Base-by-base conservation (phyloP, 345 rosid genomes). In the Salix suchowensis region DNA sequence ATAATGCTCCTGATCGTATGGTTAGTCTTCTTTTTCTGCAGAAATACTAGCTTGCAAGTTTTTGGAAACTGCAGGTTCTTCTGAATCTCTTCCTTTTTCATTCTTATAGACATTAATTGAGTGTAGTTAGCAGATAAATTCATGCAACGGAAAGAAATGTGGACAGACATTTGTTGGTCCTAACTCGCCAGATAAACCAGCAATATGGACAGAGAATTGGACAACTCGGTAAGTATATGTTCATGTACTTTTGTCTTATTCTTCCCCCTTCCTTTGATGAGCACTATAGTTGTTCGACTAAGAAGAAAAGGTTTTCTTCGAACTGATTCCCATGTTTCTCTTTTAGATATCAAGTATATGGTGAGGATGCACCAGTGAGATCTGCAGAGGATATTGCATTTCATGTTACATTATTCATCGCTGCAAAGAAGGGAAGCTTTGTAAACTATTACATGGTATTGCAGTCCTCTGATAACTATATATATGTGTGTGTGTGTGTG, bases 171-270 rank as follows among this genome's bases (percentile, higher is more conserved):
- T 91, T 78, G 78, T 58, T 8, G 97, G 97, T 36, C 97, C 98
- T 1, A 94, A 94, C 79, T 87, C 93, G 7, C 96, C 94, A 37
- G 81, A 85, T 76, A 94, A 94, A 74, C 98, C 98, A 11, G 78
- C 93, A 50, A 81, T 94, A 26, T 94, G 98, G 98, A 92, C 97
- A 8, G 98, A 94, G 84, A 87, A 92, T 69, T 92, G 98, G 98
- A 92, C 96, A 65, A 88, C 91, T 78, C 86, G 74, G 98, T 94
- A 88, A 68, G 90, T n/a, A 70, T 5, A 14, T 71, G 3, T 28
- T 42, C 23, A 7, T 30, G 44, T 40, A 40, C 14, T 40, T 11
- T 9, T 40, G 50, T 11, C 50, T 46, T 12, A 0, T 46, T 46
- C 50, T 2, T 46, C 50, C 50, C 50, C 50, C 16, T 46, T 13